A percentile compares a stretch with the other conserved stretches of the same genome.
Evolutionary conservation across 2,329 filamentous ascomycete genomes (phyloP).

Genomic region (Ascochyta lentis): DNA sequence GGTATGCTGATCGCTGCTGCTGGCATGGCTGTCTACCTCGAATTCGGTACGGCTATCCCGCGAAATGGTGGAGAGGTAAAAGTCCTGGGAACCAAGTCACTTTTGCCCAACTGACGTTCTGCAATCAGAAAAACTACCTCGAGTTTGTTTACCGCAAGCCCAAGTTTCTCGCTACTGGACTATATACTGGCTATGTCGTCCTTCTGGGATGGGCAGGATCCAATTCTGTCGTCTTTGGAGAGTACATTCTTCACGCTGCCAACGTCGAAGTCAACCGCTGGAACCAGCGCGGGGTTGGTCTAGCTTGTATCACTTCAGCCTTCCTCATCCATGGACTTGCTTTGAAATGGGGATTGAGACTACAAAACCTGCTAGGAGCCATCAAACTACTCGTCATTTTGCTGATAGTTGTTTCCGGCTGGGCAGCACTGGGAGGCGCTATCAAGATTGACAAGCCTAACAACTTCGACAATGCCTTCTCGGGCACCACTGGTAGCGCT

Average conservation of each 20-base stretch:
- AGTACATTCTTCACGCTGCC: constrained; percentile 72
- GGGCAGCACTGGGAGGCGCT: constrained; percentile 67
- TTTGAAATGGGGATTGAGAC: constrained; percentile 69
- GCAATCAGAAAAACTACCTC: constrained; percentile 68
- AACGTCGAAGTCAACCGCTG: constrained; percentile 67
- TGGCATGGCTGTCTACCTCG: constrained; percentile 70
- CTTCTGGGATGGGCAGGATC: constrained; percentile 69
- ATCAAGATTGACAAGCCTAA: constrained; percentile 64
- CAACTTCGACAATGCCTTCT: constrained; percentile 70
- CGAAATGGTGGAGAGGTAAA: constrained; percentile 62
- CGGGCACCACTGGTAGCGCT: constrained; percentile 69
- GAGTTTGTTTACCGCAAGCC: constrained; percentile 69
- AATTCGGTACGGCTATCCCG: constrained; percentile 70
- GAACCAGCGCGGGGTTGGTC: constrained; percentile 71
- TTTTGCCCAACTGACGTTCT: not conserved
- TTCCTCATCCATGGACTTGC: constrained; percentile 70
- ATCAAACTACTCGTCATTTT: constrained; percentile 72
- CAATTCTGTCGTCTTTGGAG: constrained; percentile 73
- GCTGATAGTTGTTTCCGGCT: constrained; percentile 69
- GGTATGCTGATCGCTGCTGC: constrained; percentile 68
- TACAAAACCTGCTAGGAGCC: constrained; percentile 70
- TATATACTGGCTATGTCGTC: constrained; percentile 67
- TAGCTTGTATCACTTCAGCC: constrained; percentile 70
- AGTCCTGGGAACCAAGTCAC: not conserved
- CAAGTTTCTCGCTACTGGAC: constrained; percentile 65